Evolutionary conservation across 495 filamentous ascomycete genomes (phyloP), one percentile per base, ranked within the genome.

Genomic region (Lasiosphaeria hispida): DNA sequence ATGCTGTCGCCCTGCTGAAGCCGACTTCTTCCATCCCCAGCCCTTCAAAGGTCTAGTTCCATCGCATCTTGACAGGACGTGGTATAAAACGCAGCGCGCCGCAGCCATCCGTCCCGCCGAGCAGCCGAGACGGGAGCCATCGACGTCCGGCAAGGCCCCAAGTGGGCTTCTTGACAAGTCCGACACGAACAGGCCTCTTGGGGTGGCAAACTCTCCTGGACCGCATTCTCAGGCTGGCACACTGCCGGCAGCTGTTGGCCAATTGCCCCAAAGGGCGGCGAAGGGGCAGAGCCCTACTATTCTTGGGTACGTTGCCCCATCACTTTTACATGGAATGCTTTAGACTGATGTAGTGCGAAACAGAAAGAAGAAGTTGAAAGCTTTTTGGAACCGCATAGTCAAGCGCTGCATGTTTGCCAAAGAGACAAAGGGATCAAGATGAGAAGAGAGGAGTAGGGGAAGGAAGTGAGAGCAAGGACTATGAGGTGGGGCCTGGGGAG

Each of bases 351-450:
- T n/a, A 39, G 37, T 7, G 7, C 13, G 13, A 39, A 7, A 13
- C 37, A 39, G 37, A 39, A 7, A 13, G 37, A 39, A 39, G 37
- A 39, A 7, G 37, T 39, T 44, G 17, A 44, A 44, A 15, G 10
- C 17, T 44, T 13, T 44, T 44, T 44, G 41, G 41, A 44, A 44
- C 14, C 41, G 41, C 17, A 15, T 44, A 15, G 41, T 44, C 41
- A 44, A 44, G 41, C 41, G 14, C 41, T 44, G 7, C 41, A 44
- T 44, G 41, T 44, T 44, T 44, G 41, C 41, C 14, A 15, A 44
- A 15, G 41, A 44, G 7, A 44, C 41, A 44, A 8, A 7, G 41
- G 17, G 41, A 15, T 44, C 14, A 9, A 44, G 8, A 44, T 8
- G 41, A 15, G 41, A 17, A 44, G 41, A 8, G 41, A 39, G 13